These are phyloP conservation scores for Asclepias syriaca DNA, from an alignment of 257 asterid genomes.

Conservation along the genomic window DNA sequence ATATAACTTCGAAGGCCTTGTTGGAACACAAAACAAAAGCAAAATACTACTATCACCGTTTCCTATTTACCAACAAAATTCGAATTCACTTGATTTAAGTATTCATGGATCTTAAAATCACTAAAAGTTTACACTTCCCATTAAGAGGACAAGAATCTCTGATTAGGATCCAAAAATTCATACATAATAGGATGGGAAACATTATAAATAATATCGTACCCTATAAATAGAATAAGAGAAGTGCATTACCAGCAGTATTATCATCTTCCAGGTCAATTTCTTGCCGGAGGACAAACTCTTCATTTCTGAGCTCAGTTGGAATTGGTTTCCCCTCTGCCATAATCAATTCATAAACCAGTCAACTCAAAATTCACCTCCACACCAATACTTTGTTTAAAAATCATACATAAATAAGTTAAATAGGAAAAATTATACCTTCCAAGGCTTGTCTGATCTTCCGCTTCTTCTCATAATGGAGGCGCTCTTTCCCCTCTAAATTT, in stretches of 20 bases:
- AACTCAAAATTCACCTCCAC: not conserved
- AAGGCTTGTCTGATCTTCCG: conserved; percentile 75
- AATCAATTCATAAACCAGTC: conserved; percentile 2
- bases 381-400: not conserved
- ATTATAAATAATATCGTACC: not conserved
- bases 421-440: conserved; percentile 38
- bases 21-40: not conserved
- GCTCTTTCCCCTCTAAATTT: conserved; percentile 88
- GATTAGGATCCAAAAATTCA: not conserved
- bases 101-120: not conserved
- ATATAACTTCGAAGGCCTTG: not conserved
- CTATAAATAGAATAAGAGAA: not conserved
- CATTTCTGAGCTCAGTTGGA: conserved; percentile 94
- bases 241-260: conserved; percentile 57
- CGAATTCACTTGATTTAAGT: not conserved
- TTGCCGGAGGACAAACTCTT: conserved; percentile 85
- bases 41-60: not conserved
- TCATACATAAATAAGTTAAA: not conserved
- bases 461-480: conserved; percentile 81
- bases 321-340: conserved; percentile 85
- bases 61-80: not conserved
- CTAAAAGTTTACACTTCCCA: not conserved
- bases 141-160: not conserved
- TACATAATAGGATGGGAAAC: not conserved
- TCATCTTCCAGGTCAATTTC: conserved; percentile 95